Conservation (phyloP, 1,284 basidiomycete genomes). For the Kwoniella shivajii region DNA sequence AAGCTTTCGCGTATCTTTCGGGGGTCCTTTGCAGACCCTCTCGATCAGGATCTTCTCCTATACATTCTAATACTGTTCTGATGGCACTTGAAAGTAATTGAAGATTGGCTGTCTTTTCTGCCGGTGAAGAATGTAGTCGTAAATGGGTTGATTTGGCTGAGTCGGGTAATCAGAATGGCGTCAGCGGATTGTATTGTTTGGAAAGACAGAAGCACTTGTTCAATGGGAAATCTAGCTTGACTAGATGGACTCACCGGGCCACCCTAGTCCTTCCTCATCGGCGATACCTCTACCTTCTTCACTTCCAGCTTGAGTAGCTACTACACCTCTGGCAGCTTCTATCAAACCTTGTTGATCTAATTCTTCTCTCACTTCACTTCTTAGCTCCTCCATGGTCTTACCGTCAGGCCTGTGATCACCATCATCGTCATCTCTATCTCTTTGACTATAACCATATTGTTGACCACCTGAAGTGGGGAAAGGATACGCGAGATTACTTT, state of each 20-base stretch:
- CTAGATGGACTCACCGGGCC: constrained; percentile 71
- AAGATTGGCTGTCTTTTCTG: constrained; percentile 71
- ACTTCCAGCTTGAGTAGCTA: not conserved
- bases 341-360: constrained; percentile 24
- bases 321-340: constrained; percentile 16
- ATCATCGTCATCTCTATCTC: constrained; percentile 32
- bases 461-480: constrained; percentile 1
- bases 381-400: constrained; percentile 29
- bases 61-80: constrained; percentile 90
- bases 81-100: constrained; percentile 81
- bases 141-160: constrained; percentile 86
- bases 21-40: constrained; percentile 91
- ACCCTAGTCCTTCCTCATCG: constrained; percentile 85
- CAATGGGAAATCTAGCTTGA: not conserved
- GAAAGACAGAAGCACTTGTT: too few species aligned
- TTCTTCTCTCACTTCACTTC: constrained; percentile 31
- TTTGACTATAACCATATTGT: constrained; percentile 4
- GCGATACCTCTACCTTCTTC: constrained; percentile 60
- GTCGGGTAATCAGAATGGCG: not conserved
- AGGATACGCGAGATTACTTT: constrained; percentile 6
- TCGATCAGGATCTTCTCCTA: constrained; percentile 95
- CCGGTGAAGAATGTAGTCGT: constrained; percentile 75
- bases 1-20: constrained; percentile 92
- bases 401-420: constrained; percentile 38
- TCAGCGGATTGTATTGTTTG: not conserved